Evolutionary conservation across 1,284 basidiomycete genomes (phyloP).

Genomic region (Anthracocystis setariae): DNA sequence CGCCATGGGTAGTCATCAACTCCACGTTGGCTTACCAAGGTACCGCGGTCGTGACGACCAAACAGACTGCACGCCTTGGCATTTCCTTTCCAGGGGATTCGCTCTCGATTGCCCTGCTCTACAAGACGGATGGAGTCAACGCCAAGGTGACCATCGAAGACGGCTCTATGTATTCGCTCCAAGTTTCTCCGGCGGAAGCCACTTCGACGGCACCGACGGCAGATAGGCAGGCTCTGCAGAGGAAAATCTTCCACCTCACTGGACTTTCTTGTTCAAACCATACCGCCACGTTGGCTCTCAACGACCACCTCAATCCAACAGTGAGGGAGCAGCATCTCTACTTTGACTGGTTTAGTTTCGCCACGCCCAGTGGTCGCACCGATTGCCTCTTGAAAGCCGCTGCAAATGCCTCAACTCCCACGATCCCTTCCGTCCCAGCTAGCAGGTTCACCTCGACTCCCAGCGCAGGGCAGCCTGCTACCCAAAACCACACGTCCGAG

Average conservation of each 20-base stretch:
- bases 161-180: constrained; percentile 7
- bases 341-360: constrained; percentile 33
- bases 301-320: neutral
- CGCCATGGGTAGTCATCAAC: constrained; percentile 8
- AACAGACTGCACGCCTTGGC: constrained; percentile 2
- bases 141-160: constrained; percentile 18
- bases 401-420: neutral
- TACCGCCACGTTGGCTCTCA: constrained; percentile 10
- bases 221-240: constrained; percentile 18
- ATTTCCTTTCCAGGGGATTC: constrained; percentile 28
- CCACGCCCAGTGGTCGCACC: neutral
- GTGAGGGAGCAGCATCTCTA: neutral
- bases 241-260: constrained; percentile 12
- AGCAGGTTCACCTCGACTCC: neutral
- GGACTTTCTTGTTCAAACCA: constrained; percentile 23
- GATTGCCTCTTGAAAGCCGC: constrained; percentile 2
- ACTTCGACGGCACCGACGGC: constrained; percentile 6
- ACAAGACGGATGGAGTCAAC: constrained; percentile 13
- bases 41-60: constrained; percentile 15
- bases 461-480: neutral
- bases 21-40: constrained; percentile 7
- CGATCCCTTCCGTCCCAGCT: neutral
- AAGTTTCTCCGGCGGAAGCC: constrained; percentile 12
- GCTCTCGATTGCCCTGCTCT: constrained; percentile 19
- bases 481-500: constrained; percentile 3